Evolutionary conservation across 345 rosid genomes (phyloP).

Genomic region (thale cress (Arabidopsis thaliana)): TAIR10.1 NC_003070.9:17192501-17193000

Average conservation of each 20-base stretch:
- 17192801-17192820: slow-evolving; percentile 68
- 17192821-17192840: slow-evolving; percentile 64
- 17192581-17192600: slow-evolving; percentile 87
- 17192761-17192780: slow-evolving; percentile 84
- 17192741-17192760: slow-evolving; percentile 86
- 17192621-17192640: slow-evolving; percentile 58
- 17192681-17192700: slow-evolving; percentile 52
- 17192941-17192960: slow-evolving; percentile 64
- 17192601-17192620: slow-evolving; percentile 72
- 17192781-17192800: slow-evolving; percentile 67
- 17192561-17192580: slow-evolving; percentile 61
- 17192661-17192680: neutral
- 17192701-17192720: slow-evolving; percentile 70
- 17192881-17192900: neutral
- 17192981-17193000: slow-evolving; percentile 36
- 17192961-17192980: slow-evolving; percentile 49
- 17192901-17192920: neutral
- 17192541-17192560: slow-evolving; percentile 69
- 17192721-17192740: slow-evolving; percentile 66
- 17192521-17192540: slow-evolving; percentile 80
- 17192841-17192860: slow-evolving; percentile 75
- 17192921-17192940: slow-evolving; percentile 36
- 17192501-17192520: slow-evolving; percentile 56
- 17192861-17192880: slow-evolving; percentile 25
- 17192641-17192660: slow-evolving; percentile 43